A percentile compares a stretch with the other conserved stretches of the same genome.
These are phyloP conservation scores for Annulohypoxylon moriforme DNA, from an alignment of 495 filamentous ascomycete genomes.

Conservation along the genomic window DNA sequence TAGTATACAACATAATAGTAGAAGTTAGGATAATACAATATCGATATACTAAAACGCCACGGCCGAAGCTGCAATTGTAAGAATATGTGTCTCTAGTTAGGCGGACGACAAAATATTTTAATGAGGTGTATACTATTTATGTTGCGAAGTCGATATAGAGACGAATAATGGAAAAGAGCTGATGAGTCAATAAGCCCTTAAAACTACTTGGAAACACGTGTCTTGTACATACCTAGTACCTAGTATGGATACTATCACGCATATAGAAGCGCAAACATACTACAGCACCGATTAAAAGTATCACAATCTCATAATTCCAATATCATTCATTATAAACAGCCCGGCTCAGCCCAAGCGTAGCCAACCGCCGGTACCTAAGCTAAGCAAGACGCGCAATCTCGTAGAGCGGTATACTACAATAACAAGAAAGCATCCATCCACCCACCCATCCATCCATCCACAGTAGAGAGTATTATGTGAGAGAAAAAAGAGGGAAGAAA, in stretches of 20 bases:
- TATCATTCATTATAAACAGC: slow-evolving; percentile 5
- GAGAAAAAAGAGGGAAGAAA: background rate
- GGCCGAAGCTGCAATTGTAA: background rate
- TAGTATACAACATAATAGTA: slow-evolving; percentile 4
- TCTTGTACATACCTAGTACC: slow-evolving; percentile 5
- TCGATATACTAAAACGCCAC: background rate
- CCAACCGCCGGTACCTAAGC: background rate
- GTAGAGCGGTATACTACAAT: background rate
- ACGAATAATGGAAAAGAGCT: slow-evolving; percentile 3
- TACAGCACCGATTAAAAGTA: background rate
- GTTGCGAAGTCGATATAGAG: background rate
- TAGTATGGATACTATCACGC: background rate
- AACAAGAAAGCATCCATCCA: background rate
- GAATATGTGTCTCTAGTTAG: background rate
- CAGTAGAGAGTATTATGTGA: background rate
- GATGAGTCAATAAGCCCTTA: background rate
- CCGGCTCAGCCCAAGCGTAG: background rate
- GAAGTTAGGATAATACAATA: background rate
- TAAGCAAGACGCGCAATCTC: background rate
- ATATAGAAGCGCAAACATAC: background rate
- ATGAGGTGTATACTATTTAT: background rate
- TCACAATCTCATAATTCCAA: background rate
- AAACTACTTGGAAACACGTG: background rate
- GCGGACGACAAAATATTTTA: background rate
- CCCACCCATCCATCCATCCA: background rate